Base-by-base conservation (phyloP, 257 asterid species). In the Solanum medicagineum region DNA sequence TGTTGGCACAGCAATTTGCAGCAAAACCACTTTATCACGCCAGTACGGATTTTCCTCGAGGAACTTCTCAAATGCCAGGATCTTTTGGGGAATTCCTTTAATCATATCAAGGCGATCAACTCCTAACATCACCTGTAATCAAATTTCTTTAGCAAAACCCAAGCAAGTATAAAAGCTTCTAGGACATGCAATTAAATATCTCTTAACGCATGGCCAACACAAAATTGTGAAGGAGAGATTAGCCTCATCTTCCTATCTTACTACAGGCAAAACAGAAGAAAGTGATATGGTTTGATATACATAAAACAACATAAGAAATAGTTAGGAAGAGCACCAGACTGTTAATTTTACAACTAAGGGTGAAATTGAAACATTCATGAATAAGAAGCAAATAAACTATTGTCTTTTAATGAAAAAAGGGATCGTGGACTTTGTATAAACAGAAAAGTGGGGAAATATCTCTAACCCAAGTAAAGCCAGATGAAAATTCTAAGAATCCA, bases 31-130 rank as follows among this genome's bases (percentile, higher is more conserved):
- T 90, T 92, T 94, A 80, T 95, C 97, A 59, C 90, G 93, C 99
- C 99, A 95, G 86, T 85, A 19, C 51, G 91, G 86, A 83, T 95
- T 94, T 91, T 95, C 99, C 89, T 95, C 99, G 60, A 95, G 94
- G 92, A 95, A 95, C 63, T 95, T 94, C 89, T 95, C 99, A 90
- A 95, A 95, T 62, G 99, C 99, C 55, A 95, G 88, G 86, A 95
- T 92, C 93, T 95, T 95, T 79, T 93, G 99, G 32, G 99, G 99
- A 87, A 95, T 95, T 87, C 99, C 99, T 88, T 95, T 95, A 80
- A 95, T 95, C 99, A 94, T 95, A 90, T 95, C 99, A 75, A 95
- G 99, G 86, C 99, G 95, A 88, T 95, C 99, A 81, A 95, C 99
- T 65, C 99, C 99, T 85, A 95, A 88, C 97, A 95, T 95, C 75